These are phyloP conservation scores for Apiotrichum sp. DNA, from an alignment of 1,284 basidiomycete species.

Conservation along the genomic window DNA sequence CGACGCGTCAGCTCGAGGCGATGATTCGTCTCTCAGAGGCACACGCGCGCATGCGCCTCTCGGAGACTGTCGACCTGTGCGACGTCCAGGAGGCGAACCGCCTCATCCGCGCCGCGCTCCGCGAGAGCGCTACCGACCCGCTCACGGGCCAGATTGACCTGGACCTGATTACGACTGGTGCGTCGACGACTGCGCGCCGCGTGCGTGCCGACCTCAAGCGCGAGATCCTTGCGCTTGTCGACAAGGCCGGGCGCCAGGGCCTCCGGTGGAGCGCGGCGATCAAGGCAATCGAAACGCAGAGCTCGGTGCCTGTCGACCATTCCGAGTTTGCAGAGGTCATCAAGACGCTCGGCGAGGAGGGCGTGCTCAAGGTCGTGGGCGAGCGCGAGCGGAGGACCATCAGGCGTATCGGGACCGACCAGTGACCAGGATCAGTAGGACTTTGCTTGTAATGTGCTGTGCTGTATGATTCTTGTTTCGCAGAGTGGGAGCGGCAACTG, in stretches of 20 bases:
- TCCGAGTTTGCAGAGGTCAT: conserved; percentile 78
- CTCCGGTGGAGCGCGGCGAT: conserved; percentile 73
- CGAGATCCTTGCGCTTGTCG: conserved; percentile 63
- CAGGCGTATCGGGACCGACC: conserved; percentile 26
- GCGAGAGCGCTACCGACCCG: conserved; percentile 90
- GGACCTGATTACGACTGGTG: conserved; percentile 90
- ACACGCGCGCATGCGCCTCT: conserved; percentile 92
- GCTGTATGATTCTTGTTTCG: too few species aligned
- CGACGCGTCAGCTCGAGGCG: conserved; percentile 91
- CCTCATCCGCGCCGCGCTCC: conserved; percentile 90
- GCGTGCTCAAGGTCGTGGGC: conserved; percentile 72
- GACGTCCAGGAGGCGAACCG: conserved; percentile 89
- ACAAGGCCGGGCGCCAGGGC: conserved; percentile 58
- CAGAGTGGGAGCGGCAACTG: too few species aligned
- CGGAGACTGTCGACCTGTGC: conserved; percentile 68
- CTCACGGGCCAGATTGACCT: conserved; percentile 87
- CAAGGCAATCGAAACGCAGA: conserved; percentile 68
- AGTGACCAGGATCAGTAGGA: too few species aligned
- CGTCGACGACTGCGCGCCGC: conserved; percentile 74
- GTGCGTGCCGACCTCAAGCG: conserved; percentile 76
- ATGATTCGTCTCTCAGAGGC: conserved; percentile 98
- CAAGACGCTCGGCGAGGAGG: conserved; percentile 69
- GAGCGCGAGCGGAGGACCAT: conserved; percentile 79
- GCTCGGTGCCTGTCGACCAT: conserved; percentile 65
- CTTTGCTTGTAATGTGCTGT: too few species aligned